Evolutionary conservation across 306 rosid genomes (phyloP).

Genomic region (Citrullus mucosospermus): DNA sequence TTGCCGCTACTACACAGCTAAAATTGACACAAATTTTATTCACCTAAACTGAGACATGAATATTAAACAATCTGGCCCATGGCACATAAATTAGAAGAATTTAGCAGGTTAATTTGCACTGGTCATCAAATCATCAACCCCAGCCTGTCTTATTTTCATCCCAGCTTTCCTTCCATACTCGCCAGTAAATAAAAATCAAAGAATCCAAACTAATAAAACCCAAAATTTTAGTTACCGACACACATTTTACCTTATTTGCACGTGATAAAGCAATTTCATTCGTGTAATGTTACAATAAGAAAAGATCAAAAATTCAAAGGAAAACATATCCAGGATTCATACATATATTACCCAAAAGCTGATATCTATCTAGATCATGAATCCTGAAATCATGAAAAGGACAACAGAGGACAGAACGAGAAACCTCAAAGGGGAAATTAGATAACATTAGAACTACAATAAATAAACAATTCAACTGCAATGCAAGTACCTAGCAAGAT

Average conservation of each 20-base stretch:
- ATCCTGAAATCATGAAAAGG: background rate
- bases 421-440: background rate
- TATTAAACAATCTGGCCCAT: background rate
- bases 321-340: background rate
- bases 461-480: background rate
- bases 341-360: background rate
- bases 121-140: background rate
- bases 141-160: background rate
- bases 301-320: background rate
- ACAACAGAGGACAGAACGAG: background rate
- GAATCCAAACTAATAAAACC: background rate
- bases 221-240: background rate
- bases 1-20: background rate
- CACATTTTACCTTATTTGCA: background rate
- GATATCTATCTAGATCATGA: background rate
- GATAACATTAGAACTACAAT: background rate
- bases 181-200: background rate
- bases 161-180: background rate
- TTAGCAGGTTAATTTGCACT: background rate
- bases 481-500: background rate
- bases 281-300: background rate
- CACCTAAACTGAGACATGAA: background rate
- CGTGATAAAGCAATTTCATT: background rate
- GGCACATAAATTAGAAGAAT: background rate
- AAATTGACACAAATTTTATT: background rate